Evolutionary conservation across 2,329 filamentous ascomycete genomes (phyloP), one percentile per base, ranked within the genome.

Genomic region (Hymenotorrendiella dingleyae): DNA sequence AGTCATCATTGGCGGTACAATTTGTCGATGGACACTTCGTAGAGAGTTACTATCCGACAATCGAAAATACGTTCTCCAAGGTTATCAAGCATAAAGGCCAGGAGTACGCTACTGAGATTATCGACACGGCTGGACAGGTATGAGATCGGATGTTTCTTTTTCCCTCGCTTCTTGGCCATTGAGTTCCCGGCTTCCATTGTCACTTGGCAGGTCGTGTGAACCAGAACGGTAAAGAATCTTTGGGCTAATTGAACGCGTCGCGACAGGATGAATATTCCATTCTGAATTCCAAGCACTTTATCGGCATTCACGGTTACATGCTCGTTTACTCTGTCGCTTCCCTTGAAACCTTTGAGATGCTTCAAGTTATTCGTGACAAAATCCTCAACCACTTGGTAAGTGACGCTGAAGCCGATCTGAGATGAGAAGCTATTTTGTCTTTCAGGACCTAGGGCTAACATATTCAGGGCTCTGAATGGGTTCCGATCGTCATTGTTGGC

Each of bases 11-110:
- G 53, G 94, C 93, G 10, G 93, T 97, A 36, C 91, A 91, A 63
- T 97, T 93, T 62, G 91, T 96, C 62, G 93, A 98, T 64, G 89
- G 89, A 50, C 90, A 95, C 69, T 98, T 98, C 63, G 91, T 98
- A 61, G 93, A 98, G 67, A 94, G 86, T 66, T 98, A 98, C 69
- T 98, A 98, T 66, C 93, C 93, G 26, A 98, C 93, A 29, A 97
- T 98, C 60, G 93, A 98, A 67, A 98, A 97, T 66, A 97, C 91
- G 2, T 98, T 98, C 65, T 94, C 85, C 72, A 94, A 94, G 66
- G 83, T 89, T 55, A 95, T 98, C 64, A 85, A 87, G 58, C 84
- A 86, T 66, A 94, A 93, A 67, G 84, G 86, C 38, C 88, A 96
- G 66, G 93, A 97, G 54, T 98, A 82, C 66, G 82, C 86, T 39